These are phyloP conservation scores for Leishmania major DNA, from an alignment of 208 protist genomes.

Conservation along the genomic window DNA sequence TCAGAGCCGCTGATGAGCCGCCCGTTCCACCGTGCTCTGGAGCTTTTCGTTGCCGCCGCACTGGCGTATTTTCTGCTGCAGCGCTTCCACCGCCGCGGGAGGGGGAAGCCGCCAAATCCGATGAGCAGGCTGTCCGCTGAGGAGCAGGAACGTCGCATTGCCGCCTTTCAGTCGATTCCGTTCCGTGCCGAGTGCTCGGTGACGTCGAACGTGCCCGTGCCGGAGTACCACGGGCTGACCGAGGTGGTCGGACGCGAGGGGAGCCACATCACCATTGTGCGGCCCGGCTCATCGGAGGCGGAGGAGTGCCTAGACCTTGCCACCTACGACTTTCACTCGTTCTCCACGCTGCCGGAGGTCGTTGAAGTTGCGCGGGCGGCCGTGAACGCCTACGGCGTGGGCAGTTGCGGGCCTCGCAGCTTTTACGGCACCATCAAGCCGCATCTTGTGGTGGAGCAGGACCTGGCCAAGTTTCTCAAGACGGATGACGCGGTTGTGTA, in stretches of 20 bases:
- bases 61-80: conserved; percentile 49
- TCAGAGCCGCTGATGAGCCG: conserved; percentile 50
- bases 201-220: conserved; percentile 52
- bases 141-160: conserved; percentile 81
- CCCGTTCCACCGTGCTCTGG: conserved; percentile 70
- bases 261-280: conserved; percentile 59
- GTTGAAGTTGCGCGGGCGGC: conserved; percentile 78
- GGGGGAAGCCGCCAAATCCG: conserved; percentile 15
- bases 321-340: conserved; percentile 94
- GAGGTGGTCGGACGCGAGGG: conserved; percentile 58
- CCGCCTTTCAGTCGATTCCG: conserved; percentile 58
- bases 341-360: conserved; percentile 86
- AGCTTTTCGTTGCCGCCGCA: conserved; percentile 60
- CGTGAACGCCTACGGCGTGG: conserved; percentile 95
- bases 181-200: conserved; percentile 50
- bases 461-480: conserved; percentile 88
- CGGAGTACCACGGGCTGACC: conserved; percentile 42
- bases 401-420: conserved; percentile 96
- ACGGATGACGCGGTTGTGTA: conserved; percentile 94
- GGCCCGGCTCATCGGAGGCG: conserved; percentile 24
- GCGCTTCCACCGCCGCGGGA: conserved; percentile 21
- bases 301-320: conserved; percentile 87
- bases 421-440: conserved; percentile 98
- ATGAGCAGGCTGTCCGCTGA: conserved; percentile 65
- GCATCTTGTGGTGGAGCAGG: conserved; percentile 94